These are phyloP conservation scores for Vanilla planifolia DNA, from an alignment of 106 monocot species.

Conservation along the genomic window DNA sequence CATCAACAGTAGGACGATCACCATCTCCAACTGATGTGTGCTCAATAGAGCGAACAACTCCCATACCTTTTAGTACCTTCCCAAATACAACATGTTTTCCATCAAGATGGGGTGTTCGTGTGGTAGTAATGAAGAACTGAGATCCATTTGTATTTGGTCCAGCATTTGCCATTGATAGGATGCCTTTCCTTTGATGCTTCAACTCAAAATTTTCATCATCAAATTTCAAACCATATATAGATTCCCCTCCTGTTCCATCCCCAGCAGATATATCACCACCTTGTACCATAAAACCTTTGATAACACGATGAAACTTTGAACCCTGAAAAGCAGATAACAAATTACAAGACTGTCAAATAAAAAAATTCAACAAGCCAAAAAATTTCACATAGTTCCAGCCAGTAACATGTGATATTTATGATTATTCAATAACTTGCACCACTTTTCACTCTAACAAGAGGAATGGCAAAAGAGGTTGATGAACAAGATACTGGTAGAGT, in stretches of 20 bases:
- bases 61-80: conserved; percentile 81
- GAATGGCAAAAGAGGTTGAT: no score
- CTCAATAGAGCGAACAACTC: conserved; percentile 73
- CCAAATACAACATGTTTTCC: conserved; percentile 91
- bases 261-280: conserved; percentile 85
- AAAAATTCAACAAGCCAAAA: not conserved
- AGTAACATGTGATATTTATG: not conserved
- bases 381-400: no score
- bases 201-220: conserved; percentile 77
- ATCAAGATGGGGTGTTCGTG: conserved; percentile 81
- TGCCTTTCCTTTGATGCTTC: conserved; percentile 89
- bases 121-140: conserved; percentile 89
- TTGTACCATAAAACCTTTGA: conserved; percentile 92
- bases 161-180: conserved; percentile 91
- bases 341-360: not conserved
- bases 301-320: conserved; percentile 65
- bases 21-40: conserved; percentile 50
- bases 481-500: no score
- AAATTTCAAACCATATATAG: conserved; percentile 83
- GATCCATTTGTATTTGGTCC: conserved; percentile 82
- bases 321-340: conserved; percentile 33
- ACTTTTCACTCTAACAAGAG: no score
- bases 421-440: not conserved
- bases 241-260: conserved; percentile 91
- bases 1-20: conserved; percentile 59